Evolutionary conservation across 2,329 filamentous ascomycete genomes (phyloP).

Genomic region (Exophiala phaeomuriformis): DNA sequence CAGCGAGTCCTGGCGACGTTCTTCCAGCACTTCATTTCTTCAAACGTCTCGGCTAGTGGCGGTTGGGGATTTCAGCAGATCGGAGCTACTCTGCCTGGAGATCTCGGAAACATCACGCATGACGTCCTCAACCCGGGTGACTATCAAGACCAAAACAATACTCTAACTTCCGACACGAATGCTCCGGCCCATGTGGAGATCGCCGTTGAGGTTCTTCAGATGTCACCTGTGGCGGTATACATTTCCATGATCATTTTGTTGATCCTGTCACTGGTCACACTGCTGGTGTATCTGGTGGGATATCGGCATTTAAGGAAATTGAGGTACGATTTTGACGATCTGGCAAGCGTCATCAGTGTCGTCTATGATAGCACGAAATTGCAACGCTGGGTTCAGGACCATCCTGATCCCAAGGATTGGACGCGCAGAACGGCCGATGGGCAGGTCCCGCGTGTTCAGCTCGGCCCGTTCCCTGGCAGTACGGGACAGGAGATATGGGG

Average conservation of each 20-base stretch:
- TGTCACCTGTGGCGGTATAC: conserved; percentile 5
- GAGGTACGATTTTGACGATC: conserved; percentile 1
- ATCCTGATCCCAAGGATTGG: conserved; percentile 4
- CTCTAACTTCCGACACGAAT: conserved; percentile 1
- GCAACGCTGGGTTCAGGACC: background rate
- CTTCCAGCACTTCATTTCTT: conserved; percentile 13
- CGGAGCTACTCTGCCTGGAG: conserved; percentile 7
- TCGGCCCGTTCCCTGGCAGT: background rate
- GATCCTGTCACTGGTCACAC: background rate
- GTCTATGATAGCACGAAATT: conserved; percentile 5
- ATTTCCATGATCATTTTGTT: conserved; percentile 2
- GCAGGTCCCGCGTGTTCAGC: background rate
- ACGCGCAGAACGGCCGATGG: background rate
- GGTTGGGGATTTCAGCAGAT: conserved; percentile 12
- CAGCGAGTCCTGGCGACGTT: conserved; percentile 10
- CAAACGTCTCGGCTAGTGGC: conserved; percentile 6
- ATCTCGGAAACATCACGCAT: background rate
- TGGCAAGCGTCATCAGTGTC: conserved; percentile 1
- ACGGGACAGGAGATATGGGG: conserved; percentile 1
- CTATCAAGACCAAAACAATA: background rate
- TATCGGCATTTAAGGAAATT: conserved; percentile 2
- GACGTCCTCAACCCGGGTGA: background rate
- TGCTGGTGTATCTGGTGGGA: background rate
- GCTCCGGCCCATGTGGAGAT: conserved; percentile 3
- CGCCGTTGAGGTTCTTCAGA: conserved; percentile 9